Percentiles rank a stretch among this genome's conserved stretches.
phyloP scores from a whole-genome alignment of 2,329 filamentous ascomycete genomes.

The Fusarium hostae region DNA sequence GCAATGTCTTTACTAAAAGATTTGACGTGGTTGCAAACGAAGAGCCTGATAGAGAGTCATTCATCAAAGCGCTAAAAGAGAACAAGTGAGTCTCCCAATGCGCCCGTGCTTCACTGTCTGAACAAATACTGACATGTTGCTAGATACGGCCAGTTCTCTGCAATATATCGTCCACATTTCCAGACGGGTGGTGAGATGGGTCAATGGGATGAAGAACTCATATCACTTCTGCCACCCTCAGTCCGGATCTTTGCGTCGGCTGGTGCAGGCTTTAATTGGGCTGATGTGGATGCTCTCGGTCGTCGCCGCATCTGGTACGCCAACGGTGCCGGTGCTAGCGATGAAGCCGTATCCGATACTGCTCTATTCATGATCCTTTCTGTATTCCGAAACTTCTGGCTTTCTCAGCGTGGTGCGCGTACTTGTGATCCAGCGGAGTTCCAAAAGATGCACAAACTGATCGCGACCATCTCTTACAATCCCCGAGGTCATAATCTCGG shows the following conservation, averaged over 20 bases:
- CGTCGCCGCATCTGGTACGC: conserved; percentile 54
- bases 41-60: conserved; percentile 50
- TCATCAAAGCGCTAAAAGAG: conserved; percentile 55
- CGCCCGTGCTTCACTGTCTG: rapidly evolving
- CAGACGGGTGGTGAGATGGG: conserved; percentile 72
- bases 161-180: conserved; percentile 67
- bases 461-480: conserved; percentile 56
- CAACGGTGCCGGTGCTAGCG: conserved; percentile 55
- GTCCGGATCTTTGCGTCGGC: conserved; percentile 69
- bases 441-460: conserved; percentile 27
- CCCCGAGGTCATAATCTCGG: conserved; percentile 60
- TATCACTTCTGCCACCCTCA: conserved; percentile 61
- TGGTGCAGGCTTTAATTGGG: conserved; percentile 72
- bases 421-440: conserved; percentile 33
- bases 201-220: conserved; percentile 68
- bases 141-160: conserved; percentile 47
- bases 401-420: conserved; percentile 47
- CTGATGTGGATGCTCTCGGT: conserved; percentile 61
- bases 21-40: conserved; percentile 56
- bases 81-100: conserved; percentile 27
- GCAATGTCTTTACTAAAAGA: conserved; percentile 50
- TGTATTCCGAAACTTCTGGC: conserved; percentile 62
- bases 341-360: conserved; percentile 57
- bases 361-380: conserved; percentile 56
- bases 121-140: not conserved